phyloP scores from a whole-genome alignment of 345 rosid genomes.

The Orychophragmus violaceus region DNA sequence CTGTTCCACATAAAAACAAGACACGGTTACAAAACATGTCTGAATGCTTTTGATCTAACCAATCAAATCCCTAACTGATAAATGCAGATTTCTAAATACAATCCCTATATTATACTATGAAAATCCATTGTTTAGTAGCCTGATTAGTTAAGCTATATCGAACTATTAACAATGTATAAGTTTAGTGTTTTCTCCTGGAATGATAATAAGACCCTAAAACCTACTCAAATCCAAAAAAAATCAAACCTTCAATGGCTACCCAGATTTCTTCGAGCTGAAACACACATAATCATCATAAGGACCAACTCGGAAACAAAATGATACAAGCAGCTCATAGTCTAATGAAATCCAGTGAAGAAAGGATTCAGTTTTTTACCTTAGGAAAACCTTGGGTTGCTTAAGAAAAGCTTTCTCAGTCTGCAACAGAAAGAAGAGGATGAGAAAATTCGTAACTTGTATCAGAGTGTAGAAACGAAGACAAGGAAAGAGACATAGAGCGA shows the following conservation, averaged over 20 bases:
- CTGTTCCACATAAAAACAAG: constrained; percentile 20
- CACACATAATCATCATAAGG: neutral
- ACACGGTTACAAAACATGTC: neutral
- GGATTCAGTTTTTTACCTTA: constrained; percentile 33
- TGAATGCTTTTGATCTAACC: neutral
- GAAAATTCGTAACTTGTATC: neutral
- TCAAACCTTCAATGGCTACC: constrained; percentile 70
- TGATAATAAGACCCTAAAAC: neutral
- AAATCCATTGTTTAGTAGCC: neutral
- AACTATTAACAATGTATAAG: no score
- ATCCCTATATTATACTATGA: neutral
- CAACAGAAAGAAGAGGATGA: neutral
- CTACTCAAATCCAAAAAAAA: neutral
- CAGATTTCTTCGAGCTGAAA: constrained; percentile 69
- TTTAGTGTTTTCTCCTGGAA: neutral
- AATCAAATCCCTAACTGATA: neutral
- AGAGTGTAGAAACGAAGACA: neutral
- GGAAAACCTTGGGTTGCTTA: constrained; percentile 84
- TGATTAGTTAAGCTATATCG: no score
- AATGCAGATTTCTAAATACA: neutral
- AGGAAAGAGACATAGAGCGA: neutral
- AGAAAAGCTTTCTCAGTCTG: constrained; percentile 83
- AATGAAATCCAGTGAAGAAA: neutral
- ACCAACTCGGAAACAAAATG: neutral
- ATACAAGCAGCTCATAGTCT: no score